Conservation (phyloP, 164 flowering plant species). For the Tinospora cordifolia region DNA sequence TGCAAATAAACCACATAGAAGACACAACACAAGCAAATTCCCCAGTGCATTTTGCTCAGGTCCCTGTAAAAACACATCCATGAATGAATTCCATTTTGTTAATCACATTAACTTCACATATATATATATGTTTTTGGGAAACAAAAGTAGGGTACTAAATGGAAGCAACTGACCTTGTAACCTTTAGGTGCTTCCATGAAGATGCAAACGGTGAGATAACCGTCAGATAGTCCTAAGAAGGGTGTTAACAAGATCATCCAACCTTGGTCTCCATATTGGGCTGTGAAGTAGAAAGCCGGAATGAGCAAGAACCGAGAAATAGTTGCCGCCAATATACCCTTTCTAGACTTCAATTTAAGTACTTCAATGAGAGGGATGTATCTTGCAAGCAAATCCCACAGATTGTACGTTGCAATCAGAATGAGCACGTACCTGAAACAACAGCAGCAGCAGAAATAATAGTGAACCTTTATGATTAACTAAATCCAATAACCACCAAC, state of each 20-base stretch:
- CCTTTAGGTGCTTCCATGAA: conserved; percentile 37
- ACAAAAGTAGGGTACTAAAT: background rate
- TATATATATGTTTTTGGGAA: background rate
- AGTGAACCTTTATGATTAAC: background rate
- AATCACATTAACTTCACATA: background rate
- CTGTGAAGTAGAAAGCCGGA: conserved; percentile 48
- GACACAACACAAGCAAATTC: conserved; percentile 32
- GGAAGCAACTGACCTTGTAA: conserved; percentile 35
- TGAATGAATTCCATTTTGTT: background rate
- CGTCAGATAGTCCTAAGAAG: conserved; percentile 35
- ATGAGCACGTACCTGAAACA: conserved; percentile 42
- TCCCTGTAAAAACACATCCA: conserved; percentile 23
- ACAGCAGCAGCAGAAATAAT: background rate
- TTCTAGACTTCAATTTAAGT: conserved; percentile 28
- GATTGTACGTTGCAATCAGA: conserved; percentile 46
- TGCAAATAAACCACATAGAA: conserved; percentile 31
- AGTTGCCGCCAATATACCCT: conserved; percentile 22
- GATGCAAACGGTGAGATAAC: conserved; percentile 44
- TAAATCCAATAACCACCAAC: no score
- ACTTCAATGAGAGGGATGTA: conserved; percentile 29
- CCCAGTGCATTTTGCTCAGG: conserved; percentile 49
- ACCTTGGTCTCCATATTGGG: conserved; percentile 43
- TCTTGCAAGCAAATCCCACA: conserved; percentile 37
- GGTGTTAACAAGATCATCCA: conserved; percentile 40
- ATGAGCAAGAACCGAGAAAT: conserved; percentile 31